A percentile compares a stretch with the other conserved stretches of the same genome.
Conservation (phyloP, 164 flowering plant species). For the Sedum album region DNA sequence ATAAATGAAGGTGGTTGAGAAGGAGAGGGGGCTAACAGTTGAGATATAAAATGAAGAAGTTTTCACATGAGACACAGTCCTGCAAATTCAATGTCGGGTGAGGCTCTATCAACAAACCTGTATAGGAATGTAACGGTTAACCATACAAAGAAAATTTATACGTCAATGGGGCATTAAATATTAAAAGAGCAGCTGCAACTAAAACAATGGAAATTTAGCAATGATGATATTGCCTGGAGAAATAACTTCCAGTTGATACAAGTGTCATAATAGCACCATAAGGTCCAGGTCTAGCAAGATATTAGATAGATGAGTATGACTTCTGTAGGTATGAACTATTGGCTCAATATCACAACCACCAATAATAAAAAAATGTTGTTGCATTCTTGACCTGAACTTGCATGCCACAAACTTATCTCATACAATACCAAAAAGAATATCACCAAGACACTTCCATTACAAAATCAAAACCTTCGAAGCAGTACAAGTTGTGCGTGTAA, state of each 20-base stretch:
- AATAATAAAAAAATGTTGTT: too few species aligned
- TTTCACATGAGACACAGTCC: neutral
- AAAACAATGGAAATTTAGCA: neutral
- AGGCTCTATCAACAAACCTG: neutral
- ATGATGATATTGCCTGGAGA: conserved; percentile 1
- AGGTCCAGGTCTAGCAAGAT: neutral
- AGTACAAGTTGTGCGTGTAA: too few species aligned
- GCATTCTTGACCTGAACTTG: neutral
- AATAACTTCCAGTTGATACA: neutral
- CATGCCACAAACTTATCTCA: neutral
- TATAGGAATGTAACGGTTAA: neutral
- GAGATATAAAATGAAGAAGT: neutral
- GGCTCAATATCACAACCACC: neutral
- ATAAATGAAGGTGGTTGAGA: conserved; percentile 6
- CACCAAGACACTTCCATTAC: neutral
- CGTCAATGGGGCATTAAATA: conserved; percentile 2
- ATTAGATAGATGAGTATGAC: neutral
- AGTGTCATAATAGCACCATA: neutral
- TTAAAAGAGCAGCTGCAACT: neutral
- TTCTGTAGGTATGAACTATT: neutral
- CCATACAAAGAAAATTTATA: neutral
- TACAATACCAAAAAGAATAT: neutral
- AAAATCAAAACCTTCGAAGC: too few species aligned
- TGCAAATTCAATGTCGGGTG: neutral
- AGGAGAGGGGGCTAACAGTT: neutral